Conservation (phyloP, 225 moss, liverwort and hornwort genomes). For the Ulota crispa region DNA sequence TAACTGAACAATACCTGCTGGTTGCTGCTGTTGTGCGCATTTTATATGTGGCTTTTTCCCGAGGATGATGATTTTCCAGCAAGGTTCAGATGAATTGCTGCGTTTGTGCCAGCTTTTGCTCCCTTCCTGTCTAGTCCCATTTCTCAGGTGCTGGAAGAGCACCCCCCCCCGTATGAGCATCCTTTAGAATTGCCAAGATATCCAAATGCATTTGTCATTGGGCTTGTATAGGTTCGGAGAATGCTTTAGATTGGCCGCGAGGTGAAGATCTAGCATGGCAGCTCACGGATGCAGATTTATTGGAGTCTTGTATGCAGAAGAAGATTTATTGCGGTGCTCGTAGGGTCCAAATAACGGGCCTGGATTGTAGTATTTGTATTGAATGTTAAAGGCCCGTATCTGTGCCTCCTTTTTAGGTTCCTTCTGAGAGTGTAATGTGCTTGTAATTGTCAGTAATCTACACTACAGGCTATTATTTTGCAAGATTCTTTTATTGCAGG, state of each 20-base stretch:
- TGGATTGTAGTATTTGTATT: slow-evolving; percentile 54
- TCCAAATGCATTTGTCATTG: slow-evolving; percentile 30
- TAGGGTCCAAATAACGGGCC: slow-evolving; percentile 44
- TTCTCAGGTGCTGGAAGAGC: slow-evolving; percentile 29
- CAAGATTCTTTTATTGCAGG: not conserved
- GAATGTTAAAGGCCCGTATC: slow-evolving; percentile 39
- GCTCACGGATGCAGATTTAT: slow-evolving; percentile 36
- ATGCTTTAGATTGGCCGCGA: slow-evolving; percentile 34
- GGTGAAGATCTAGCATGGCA: slow-evolving; percentile 35
- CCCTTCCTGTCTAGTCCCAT: slow-evolving; percentile 26
- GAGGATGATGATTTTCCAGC: slow-evolving; percentile 28
- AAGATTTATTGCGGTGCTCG: slow-evolving; percentile 34
- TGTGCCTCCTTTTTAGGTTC: slow-evolving; percentile 31
- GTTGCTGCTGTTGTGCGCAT: too few species aligned
- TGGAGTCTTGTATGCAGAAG: slow-evolving; percentile 34
- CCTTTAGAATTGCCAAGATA: slow-evolving; percentile 25
- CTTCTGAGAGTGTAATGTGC: not conserved
- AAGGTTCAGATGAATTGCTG: slow-evolving; percentile 36
- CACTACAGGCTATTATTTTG: not conserved
- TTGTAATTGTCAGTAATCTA: not conserved
- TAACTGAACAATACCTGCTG: slow-evolving; percentile 21
- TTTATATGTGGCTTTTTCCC: not conserved
- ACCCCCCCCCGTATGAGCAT: slow-evolving; percentile 27
- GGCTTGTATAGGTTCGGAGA: slow-evolving; percentile 44
- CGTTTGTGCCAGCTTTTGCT: slow-evolving; percentile 20